Conservation (phyloP, 495 filamentous ascomycete genomes). For the Penicillium mononematosum region DNA sequence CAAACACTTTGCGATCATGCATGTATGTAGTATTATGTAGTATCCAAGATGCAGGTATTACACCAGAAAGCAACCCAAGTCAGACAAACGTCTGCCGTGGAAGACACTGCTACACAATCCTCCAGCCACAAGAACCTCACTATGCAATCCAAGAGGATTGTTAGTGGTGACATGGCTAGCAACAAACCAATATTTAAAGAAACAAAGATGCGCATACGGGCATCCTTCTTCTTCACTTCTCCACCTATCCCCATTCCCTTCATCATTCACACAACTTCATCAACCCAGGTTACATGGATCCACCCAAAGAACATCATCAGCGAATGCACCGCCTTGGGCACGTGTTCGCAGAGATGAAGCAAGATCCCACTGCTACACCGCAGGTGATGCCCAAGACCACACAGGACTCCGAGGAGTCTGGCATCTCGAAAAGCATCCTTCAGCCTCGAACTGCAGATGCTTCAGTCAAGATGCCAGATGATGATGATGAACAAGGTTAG, state of each 20-base stretch:
- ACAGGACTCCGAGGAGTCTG: not conserved
- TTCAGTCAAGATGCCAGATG: not conserved
- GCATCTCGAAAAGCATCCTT: not conserved
- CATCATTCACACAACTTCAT: not conserved
- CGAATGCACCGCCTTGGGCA: not conserved
- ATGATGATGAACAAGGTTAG: not conserved
- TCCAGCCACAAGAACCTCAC: not conserved
- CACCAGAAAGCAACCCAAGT: not conserved
- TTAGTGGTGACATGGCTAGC: not conserved
- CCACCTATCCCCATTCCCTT: not conserved
- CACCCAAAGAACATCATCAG: not conserved
- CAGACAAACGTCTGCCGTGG: not conserved
- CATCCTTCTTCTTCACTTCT: not conserved
- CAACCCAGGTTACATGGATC: not conserved
- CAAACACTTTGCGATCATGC: not conserved
- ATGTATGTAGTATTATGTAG: not conserved
- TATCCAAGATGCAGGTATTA: not conserved
- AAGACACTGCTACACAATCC: not conserved
- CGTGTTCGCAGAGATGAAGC: not conserved
- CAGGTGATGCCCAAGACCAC: not conserved
- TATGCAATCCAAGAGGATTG: not conserved
- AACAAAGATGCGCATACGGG: not conserved
- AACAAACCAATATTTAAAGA: not conserved
- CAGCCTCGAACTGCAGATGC: not conserved
- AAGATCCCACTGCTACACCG: not conserved